phyloP scores from a whole-genome alignment of 352 stramenopile genomes.

The Globisporangium cylindrosporum region DNA sequence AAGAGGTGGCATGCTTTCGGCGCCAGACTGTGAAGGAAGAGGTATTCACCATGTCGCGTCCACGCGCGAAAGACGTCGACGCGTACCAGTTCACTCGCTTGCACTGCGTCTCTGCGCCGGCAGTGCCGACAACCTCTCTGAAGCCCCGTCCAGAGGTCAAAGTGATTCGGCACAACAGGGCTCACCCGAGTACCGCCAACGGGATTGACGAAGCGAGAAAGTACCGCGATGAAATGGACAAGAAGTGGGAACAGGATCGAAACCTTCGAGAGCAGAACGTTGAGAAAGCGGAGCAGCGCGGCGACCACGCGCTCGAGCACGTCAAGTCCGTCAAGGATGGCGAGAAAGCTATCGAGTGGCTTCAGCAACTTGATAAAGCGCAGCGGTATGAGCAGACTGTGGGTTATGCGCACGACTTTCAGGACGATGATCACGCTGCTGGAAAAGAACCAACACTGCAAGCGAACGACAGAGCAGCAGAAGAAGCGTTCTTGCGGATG shows the following conservation, averaged over 20 bases:
- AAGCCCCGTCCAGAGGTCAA: constrained; percentile 29
- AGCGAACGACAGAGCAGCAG: constrained; percentile 22
- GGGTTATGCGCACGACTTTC: constrained; percentile 12
- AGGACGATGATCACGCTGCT: background rate
- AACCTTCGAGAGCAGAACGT: constrained; percentile 31
- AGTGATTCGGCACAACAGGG: constrained; percentile 53
- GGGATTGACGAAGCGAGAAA: constrained; percentile 41
- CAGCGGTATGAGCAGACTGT: constrained; percentile 23
- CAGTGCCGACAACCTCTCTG: background rate
- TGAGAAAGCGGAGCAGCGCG: constrained; percentile 35
- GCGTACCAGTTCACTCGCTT: constrained; percentile 56
- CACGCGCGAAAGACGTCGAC: constrained; percentile 36
- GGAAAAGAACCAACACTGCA: constrained; percentile 11
- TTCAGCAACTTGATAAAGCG: constrained; percentile 47
- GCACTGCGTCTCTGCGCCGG: constrained; percentile 32
- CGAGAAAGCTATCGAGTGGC: constrained; percentile 48
- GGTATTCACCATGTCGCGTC: constrained; percentile 38
- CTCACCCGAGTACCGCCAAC: constrained; percentile 28
- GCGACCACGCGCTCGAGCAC: constrained; percentile 30
- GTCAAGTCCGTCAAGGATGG: constrained; percentile 34
- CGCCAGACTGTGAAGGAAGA: constrained; percentile 30
- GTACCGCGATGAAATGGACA: constrained; percentile 40
- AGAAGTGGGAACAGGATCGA: constrained; percentile 34
- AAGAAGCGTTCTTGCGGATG: constrained; percentile 38
- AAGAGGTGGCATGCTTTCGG: constrained; percentile 28